Conservation (phyloP, 495 filamentous ascomycete genomes). For the Neurospora sp. region DNA sequence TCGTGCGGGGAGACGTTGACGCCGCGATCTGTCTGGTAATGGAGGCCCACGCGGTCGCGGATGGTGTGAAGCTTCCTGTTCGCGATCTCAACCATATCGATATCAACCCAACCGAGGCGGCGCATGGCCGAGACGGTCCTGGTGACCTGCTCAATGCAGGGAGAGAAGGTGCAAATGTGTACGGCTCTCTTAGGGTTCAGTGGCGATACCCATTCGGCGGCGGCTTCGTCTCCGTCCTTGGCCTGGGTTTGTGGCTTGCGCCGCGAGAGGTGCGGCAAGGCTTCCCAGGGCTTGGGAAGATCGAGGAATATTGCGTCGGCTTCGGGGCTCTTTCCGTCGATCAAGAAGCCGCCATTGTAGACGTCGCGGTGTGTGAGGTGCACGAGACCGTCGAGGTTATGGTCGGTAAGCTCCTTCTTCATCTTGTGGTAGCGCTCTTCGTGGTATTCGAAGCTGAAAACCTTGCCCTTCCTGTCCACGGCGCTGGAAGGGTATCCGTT, state of each 20-base stretch:
- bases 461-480: conserved; percentile 50
- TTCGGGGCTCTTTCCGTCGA: conserved; percentile 47
- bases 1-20: conserved; percentile 46
- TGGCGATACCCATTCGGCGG: conserved; percentile 45
- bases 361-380: conserved; percentile 86
- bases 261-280: conserved; percentile 73
- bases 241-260: conserved; percentile 24
- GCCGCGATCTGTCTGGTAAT: conserved; percentile 30
- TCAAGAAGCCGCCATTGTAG: conserved; percentile 73
- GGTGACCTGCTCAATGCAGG: conserved; percentile 91
- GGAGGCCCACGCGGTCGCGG: conserved; percentile 63
- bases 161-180: conserved; percentile 86
- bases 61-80: conserved; percentile 70
- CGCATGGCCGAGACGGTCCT: conserved; percentile 71
- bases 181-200: conserved; percentile 57
- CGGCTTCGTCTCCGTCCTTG: conserved; percentile 1
- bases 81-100: conserved; percentile 80
- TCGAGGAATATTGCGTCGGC: conserved; percentile 86
- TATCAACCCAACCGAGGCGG: conserved; percentile 75
- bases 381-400: conserved; percentile 64
- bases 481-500: conserved; percentile 54
- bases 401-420: conserved; percentile 59
- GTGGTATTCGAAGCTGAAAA: conserved; percentile 94
- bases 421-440: conserved; percentile 63
- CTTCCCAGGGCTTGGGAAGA: conserved; percentile 86